These are phyloP conservation scores for Xylaria telfairii DNA, from an alignment of 495 filamentous ascomycete species.

Conservation along the genomic window DNA sequence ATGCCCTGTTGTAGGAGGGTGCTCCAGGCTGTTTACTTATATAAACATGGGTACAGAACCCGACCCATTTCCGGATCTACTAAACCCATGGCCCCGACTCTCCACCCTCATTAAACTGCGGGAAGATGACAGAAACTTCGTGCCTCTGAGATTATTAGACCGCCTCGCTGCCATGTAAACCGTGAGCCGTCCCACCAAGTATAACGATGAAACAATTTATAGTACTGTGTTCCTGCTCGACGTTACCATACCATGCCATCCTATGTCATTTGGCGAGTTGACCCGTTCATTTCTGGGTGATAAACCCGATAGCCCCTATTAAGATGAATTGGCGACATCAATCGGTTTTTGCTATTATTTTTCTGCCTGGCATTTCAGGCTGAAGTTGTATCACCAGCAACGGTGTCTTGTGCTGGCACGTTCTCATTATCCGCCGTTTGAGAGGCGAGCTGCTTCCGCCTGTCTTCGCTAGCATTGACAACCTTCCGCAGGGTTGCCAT, in stretches of 20 bases:
- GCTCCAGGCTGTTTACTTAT: not conserved
- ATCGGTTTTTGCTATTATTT: not conserved
- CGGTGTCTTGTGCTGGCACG: not conserved
- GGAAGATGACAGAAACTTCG: not conserved
- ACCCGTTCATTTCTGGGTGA: not conserved
- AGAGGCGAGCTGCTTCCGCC: constrained; percentile 36
- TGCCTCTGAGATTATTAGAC: not conserved
- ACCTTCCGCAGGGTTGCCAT: constrained; percentile 61
- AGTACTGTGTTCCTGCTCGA: not conserved
- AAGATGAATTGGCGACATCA: not conserved
- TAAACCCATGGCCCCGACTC: not conserved
- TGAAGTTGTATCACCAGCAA: not conserved
- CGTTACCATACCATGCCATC: not conserved
- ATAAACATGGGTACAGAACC: not conserved
- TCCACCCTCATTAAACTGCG: not conserved
- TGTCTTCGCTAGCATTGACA: constrained; percentile 51
- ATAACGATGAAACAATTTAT: not conserved
- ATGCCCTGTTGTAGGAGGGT: not conserved
- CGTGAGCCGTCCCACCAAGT: not conserved
- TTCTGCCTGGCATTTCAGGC: not conserved
- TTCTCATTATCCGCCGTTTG: not conserved
- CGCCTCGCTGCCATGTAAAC: not conserved
- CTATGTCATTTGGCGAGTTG: not conserved
- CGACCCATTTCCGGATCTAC: not conserved
- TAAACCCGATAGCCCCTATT: not conserved